Conservation (phyloP, 2,329 filamentous ascomycete species). For the Fonsecaea multimorphosa region DNA sequence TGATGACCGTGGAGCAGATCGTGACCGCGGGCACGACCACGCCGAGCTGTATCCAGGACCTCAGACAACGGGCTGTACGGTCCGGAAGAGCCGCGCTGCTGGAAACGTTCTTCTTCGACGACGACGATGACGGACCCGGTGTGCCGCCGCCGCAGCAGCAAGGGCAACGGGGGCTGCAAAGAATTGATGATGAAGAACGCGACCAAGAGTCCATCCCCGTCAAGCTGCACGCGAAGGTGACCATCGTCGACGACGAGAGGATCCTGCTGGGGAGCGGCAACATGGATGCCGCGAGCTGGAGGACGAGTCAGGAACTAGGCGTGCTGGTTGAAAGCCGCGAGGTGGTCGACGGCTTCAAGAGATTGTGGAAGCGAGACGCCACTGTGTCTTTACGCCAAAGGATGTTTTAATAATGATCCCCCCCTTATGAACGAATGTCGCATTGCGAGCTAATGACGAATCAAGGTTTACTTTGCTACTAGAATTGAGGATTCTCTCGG, state of each 20-base stretch:
- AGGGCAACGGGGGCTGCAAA: neutral
- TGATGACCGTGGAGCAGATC: conserved; percentile 83
- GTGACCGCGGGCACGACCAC: conserved; percentile 79
- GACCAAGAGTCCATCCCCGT: conserved; percentile 20
- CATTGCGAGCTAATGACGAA: too few species aligned
- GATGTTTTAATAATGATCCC: too few species aligned
- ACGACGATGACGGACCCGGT: neutral
- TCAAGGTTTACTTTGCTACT: too few species aligned
- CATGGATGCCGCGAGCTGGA: conserved; percentile 85
- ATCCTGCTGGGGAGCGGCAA: conserved; percentile 80
- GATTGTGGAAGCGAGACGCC: conserved; percentile 13
- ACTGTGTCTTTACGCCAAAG: too few species aligned
- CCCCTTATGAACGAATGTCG: too few species aligned
- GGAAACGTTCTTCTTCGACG: conserved; percentile 39
- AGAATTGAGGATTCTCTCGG: too few species aligned
- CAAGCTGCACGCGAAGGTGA: conserved; percentile 79
- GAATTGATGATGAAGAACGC: conserved; percentile 1
- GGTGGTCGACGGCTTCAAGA: conserved; percentile 46
- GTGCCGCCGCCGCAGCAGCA: neutral
- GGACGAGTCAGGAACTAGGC: conserved; percentile 82
- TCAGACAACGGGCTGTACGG: conserved; percentile 40
- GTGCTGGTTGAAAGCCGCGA: conserved; percentile 60
- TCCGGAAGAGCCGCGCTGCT: conserved; percentile 23
- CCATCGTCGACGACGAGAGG: conserved; percentile 71
- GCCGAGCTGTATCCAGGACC: conserved; percentile 61